Evolutionary conservation across 441 rosid genomes (phyloP), one percentile per base, ranked within the genome.

Genomic region (Pelargonium cotyledonis): DNA sequence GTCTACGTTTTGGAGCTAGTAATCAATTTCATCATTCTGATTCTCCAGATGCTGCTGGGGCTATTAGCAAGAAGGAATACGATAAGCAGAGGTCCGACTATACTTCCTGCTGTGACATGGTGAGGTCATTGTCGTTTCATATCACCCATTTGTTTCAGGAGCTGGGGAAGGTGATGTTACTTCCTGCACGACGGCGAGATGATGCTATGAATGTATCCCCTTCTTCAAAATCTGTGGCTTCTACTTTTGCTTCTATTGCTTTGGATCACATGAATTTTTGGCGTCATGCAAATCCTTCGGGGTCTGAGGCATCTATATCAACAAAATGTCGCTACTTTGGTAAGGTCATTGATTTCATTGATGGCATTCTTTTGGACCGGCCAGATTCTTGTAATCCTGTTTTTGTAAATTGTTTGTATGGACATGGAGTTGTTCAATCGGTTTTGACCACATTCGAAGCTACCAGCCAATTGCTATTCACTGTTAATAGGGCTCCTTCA

Each of bases 371-470:
- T 60, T 85, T 90, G 82, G 99, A 92, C 80, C 81, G 95, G 81
- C 86, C 90, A 35, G 99, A 95, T 82, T 89, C 96, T 35, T 90
- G 98, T 79, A 95, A 92, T 82, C 90, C 96, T 9, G 83, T 92
- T 78, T 72, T 95, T 70, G 68, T 95, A 65, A 95, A 95, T 70
- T 88, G 92, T 86, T 82, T 92, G 19, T 92, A 86, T 73, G 92
- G 95, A 61, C 84, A 78, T 67, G 98, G 92, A 75, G 97, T 92
- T 73, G 76, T 95, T 82, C 95, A 88, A 63, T 81, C 89, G 2
- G 86, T 95, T 80, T 79, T 95, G 88, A 89, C 88, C 67, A 95
- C 99, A 68, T 95, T 92, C 77, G 97, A 92, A 79, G 99, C 99
- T 65, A 92, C 98, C 63, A 89, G 95, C 77, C 98, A 89, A 70